These are phyloP conservation scores for Lasiodiplodia citricola DNA, from an alignment of 2,329 filamentous ascomycete species.

Conservation along the genomic window DNA sequence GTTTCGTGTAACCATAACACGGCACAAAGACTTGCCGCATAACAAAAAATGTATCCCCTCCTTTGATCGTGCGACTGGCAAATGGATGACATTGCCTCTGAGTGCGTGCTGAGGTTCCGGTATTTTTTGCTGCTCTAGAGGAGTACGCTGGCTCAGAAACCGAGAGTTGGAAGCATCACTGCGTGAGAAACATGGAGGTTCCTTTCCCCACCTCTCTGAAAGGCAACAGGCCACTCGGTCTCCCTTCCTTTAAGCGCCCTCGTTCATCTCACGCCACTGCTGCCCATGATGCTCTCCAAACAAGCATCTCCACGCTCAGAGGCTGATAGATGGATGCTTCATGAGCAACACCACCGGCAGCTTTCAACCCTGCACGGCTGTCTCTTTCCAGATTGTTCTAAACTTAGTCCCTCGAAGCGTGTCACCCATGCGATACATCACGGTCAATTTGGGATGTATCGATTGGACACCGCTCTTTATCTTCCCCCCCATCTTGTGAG, in stretches of 20 bases:
- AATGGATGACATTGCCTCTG: neutral
- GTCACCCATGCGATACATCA: neutral
- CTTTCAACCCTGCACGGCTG: neutral
- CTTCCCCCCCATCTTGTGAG: neutral
- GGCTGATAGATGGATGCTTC: neutral
- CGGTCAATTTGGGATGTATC: neutral
- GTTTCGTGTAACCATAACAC: conserved; percentile 9
- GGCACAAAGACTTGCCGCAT: conserved; percentile 4
- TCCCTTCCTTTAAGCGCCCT: neutral
- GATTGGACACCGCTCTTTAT: conserved; percentile 3
- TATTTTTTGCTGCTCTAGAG: neutral
- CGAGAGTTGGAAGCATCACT: neutral
- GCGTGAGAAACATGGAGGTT: neutral
- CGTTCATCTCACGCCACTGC: conserved; percentile 1
- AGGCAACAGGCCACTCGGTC: neutral
- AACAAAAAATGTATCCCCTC: neutral
- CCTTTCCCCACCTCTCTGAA: neutral
- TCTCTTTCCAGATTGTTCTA: conserved; percentile 4
- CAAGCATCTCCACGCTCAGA: neutral
- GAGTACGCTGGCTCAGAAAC: neutral
- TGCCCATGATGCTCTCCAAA: neutral
- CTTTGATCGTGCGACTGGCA: neutral
- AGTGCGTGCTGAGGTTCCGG: neutral
- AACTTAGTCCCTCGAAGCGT: neutral
- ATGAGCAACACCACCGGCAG: neutral